Evolutionary conservation across 2,329 filamentous ascomycete genomes (phyloP).

Genomic region (Gnomoniopsis smithogilvyi): DNA sequence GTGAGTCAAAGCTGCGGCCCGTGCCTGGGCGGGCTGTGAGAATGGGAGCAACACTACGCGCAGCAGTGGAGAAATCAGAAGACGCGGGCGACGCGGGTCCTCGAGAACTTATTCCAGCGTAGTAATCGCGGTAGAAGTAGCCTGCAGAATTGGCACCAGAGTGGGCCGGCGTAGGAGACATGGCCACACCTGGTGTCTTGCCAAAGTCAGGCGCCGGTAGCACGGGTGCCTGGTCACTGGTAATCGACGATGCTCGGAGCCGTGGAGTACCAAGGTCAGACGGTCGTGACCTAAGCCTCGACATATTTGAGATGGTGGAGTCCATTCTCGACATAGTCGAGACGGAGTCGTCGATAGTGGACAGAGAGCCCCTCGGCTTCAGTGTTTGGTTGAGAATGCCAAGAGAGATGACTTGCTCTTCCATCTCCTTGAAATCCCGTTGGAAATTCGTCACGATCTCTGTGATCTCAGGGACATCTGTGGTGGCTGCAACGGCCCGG

Average conservation of each 20-base stretch:
- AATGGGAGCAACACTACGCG: conserved; percentile 44
- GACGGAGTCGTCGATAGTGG: conserved; percentile 54
- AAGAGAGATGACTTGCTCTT: conserved; percentile 68
- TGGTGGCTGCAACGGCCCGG: conserved; percentile 66
- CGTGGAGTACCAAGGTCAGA: conserved; percentile 47
- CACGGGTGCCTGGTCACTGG: conserved; percentile 60
- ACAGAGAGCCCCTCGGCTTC: conserved; percentile 56
- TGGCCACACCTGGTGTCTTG: conserved; percentile 52
- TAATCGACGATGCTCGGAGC: conserved; percentile 57
- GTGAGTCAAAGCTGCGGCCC: conserved; percentile 56
- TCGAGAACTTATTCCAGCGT: conserved; percentile 43
- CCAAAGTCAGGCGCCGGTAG: conserved; percentile 65
- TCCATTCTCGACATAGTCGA: conserved; percentile 4
- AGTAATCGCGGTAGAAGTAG: conserved; percentile 56
- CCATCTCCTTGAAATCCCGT: conserved; percentile 72
- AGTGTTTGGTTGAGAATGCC: conserved; percentile 75
- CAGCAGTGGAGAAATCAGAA: conserved; percentile 48
- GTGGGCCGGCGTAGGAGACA: conserved; percentile 45
- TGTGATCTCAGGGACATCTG: conserved; percentile 62
- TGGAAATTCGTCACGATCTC: conserved; percentile 78
- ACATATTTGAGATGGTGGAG: conserved; percentile 24
- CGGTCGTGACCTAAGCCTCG: conserved; percentile 46
- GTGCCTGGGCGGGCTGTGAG: conserved; percentile 53
- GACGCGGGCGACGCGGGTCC: conserved; percentile 57
- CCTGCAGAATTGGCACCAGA: conserved; percentile 44